Evolutionary conservation across 2,329 filamentous ascomycete genomes (phyloP), one percentile per base, ranked within the genome.

Genomic region (Tolypocladium tropicale): DNA sequence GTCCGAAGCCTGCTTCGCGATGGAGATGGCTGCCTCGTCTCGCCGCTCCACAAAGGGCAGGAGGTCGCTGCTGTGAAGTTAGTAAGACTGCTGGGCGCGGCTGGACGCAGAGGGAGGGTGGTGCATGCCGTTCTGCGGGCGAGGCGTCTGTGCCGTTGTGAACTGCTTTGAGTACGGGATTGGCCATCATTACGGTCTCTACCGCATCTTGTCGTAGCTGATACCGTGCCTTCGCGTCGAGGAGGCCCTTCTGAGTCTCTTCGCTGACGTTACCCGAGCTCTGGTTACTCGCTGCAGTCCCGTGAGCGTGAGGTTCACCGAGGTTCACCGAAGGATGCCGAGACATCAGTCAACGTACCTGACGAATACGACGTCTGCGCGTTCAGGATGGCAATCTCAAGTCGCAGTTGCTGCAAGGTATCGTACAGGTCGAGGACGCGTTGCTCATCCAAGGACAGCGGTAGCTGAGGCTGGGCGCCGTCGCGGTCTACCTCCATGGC

Each of bases 121-220:
- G 4, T 30, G 18, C 69, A 41, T 77, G 89, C 89, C 83, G 81
- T 71, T 94, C 89, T 54, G 85, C 76, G 49, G 82, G 80, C 2
- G 83, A 81, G 21, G 83, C 80, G 58, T 82, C 78, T 14, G 80
- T 81, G 48, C 84, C 84, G 58, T 81, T 75, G 68, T 95, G 89
- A 41, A 93, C 83, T 7, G 90, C 86, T 65, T 88, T 89, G 56
- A 95, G 74, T 43, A 89, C 84, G 9, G 90, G 89, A 63, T 90
- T 86, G 56, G 85, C 84, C 62, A 83, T 82, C 61, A 94, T 71
- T 54, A 89, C 83, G 51, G 79, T 83, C 59, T 88, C 83, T 25
- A 85, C 76, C 25, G 89, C 84, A 58, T 83, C 83, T 67, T 86
- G 86, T 60, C 83, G 83, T 56, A 93, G 76, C 43, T 83, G 78